These are phyloP conservation scores for Dendrocalamus latiflorus DNA, from an alignment of 202 grass and related monocot species.

Conservation along the genomic window DNA sequence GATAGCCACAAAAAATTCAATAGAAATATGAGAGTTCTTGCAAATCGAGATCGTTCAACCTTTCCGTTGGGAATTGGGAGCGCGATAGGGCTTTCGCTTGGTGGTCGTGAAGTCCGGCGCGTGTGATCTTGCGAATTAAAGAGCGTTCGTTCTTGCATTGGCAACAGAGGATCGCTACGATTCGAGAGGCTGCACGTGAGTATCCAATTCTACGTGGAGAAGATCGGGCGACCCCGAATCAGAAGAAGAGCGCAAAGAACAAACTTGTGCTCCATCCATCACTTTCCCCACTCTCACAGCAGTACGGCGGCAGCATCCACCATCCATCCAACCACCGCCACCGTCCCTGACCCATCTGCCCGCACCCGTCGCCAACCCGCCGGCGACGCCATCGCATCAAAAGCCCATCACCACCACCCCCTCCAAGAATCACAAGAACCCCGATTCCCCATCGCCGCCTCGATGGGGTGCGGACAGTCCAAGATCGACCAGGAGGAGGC, in stretches of 20 bases:
- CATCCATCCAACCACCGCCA: background rate
- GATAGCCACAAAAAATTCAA: too few species aligned
- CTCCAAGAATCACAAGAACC: background rate
- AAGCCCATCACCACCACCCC: background rate
- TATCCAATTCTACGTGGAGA: too few species aligned
- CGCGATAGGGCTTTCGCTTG: too few species aligned
- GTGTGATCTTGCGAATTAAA: too few species aligned
- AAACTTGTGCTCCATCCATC: background rate
- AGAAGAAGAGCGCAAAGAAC: background rate
- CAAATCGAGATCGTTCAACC: too few species aligned
- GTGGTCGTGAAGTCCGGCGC: too few species aligned
- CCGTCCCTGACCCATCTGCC: background rate
- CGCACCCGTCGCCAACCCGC: background rate
- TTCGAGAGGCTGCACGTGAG: too few species aligned
- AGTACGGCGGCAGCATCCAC: background rate
- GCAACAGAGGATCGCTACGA: too few species aligned
- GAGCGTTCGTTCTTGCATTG: too few species aligned
- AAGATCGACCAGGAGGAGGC: conserved; percentile 90
- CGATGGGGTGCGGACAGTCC: conserved; percentile 72
- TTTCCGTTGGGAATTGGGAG: too few species aligned
- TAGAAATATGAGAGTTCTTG: too few species aligned
- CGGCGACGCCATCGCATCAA: background rate
- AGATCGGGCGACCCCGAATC: too few species aligned
- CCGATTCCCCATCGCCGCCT: background rate
- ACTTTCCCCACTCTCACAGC: conserved; percentile 3